phyloP scores from a whole-genome alignment of 1,284 basidiomycete species.

The Ganoderma boninense region DNA sequence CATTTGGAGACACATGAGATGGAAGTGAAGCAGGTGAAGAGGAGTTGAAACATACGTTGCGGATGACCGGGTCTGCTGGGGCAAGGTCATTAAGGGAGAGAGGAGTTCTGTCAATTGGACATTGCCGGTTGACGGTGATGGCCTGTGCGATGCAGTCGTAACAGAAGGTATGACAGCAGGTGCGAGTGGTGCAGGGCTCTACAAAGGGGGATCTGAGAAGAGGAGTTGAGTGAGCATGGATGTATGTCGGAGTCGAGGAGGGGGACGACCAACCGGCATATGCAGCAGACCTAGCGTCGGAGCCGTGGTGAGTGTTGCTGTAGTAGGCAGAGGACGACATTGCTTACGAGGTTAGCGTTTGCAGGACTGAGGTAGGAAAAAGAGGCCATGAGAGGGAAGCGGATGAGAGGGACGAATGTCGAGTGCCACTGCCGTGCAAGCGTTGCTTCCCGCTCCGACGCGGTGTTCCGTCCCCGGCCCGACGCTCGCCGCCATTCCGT shows the following conservation, averaged over 20 bases:
- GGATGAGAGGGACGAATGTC: not conserved
- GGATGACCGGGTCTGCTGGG: conserved; percentile 74
- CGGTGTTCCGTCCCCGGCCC: not conserved
- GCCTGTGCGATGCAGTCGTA: conserved; percentile 76
- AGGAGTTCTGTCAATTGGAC: conserved; percentile 84
- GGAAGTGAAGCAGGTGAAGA: conserved; percentile 17
- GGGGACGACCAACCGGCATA: conserved; percentile 66
- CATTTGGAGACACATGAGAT: conserved; percentile 30
- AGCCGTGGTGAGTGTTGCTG: not conserved
- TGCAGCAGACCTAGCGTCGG: conserved; percentile 73
- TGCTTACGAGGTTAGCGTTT: conserved; percentile 66
- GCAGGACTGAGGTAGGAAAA: conserved; percentile 60
- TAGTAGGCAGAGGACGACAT: not conserved
- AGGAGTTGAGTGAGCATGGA: not conserved
- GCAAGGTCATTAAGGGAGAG: conserved; percentile 60
- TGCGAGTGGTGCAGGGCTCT: conserved; percentile 75
- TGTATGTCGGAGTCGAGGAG: conserved; percentile 8
- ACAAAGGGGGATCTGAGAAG: conserved; percentile 69
- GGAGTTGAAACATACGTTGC: conserved; percentile 62
- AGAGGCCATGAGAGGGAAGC: conserved; percentile 23
- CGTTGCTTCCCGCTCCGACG: no score
- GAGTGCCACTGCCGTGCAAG: no score
- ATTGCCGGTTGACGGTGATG: conserved; percentile 67
- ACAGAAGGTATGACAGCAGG: conserved; percentile 88
- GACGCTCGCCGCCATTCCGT: not conserved